Evolutionary conservation across 495 filamentous ascomycete species (phyloP).

Genomic region (Penicillium fimorum): DNA sequence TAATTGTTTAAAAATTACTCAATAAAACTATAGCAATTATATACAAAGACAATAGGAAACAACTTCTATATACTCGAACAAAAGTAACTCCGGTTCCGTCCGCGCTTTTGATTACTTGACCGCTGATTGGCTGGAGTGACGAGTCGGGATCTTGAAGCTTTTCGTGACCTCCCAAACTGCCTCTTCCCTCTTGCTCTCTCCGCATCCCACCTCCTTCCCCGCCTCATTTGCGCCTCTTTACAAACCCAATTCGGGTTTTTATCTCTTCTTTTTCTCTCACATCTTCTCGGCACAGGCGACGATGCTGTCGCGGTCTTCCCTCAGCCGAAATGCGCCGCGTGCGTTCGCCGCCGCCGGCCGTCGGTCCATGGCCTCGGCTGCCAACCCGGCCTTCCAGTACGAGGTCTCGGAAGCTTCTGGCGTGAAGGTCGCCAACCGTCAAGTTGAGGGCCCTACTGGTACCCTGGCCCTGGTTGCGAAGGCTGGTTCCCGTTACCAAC

Average conservation of each 20-base stretch:
- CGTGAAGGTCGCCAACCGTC: conserved; percentile 86
- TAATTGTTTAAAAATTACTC: not conserved
- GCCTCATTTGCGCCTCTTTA: conserved; percentile 42
- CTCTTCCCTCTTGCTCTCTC: conserved; percentile 30
- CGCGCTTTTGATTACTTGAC: conserved; percentile 18
- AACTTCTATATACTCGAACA: conserved; percentile 16
- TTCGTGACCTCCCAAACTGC: conserved; percentile 43
- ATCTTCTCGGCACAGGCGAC: conserved; percentile 51
- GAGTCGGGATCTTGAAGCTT: conserved; percentile 51
- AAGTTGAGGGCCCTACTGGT: conserved; percentile 82
- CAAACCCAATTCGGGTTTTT: conserved; percentile 37
- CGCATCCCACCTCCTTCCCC: conserved; percentile 29
- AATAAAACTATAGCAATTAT: not conserved
- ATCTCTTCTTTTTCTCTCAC: conserved; percentile 27
- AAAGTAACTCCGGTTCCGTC: conserved; percentile 48
- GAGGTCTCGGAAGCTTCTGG: conserved; percentile 79
- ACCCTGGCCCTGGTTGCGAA: conserved; percentile 88
- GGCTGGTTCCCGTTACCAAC: conserved; percentile 89
- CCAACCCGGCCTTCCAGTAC: conserved; percentile 80
- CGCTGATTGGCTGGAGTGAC: conserved; percentile 7
- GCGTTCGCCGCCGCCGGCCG: conserved; percentile 58
- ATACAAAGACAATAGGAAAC: not conserved
- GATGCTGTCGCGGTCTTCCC: conserved; percentile 83
- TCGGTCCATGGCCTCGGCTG: conserved; percentile 78
- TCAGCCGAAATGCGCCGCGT: conserved; percentile 74